A percentile compares a stretch with the other conserved stretches of the same genome.
Evolutionary conservation across 306 rosid species (phyloP).

Genomic region (Cicer bijugum): DNA sequence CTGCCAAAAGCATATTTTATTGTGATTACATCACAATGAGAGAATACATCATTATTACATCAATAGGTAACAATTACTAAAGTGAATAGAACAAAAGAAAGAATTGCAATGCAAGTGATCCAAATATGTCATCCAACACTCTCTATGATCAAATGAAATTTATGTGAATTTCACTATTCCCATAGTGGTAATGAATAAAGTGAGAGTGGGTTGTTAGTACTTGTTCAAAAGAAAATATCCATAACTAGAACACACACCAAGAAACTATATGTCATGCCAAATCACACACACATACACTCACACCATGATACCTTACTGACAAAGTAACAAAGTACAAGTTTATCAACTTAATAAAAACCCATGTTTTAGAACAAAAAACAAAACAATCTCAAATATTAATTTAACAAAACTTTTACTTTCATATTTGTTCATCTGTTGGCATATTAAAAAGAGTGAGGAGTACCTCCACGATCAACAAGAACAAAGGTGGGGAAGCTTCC

Average conservation of each 20-base stretch:
- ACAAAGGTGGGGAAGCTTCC: slow-evolving; percentile 77
- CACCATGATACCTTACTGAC: neutral
- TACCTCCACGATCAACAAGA: slow-evolving; percentile 94
- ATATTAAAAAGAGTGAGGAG: slow-evolving; percentile 13
- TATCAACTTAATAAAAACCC: neutral
- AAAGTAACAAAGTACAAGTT: slow-evolving; percentile 5
- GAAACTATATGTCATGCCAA: slow-evolving; percentile 17
- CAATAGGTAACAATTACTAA: neutral
- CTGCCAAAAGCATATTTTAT: slow-evolving; percentile 46
- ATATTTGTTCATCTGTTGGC: neutral
- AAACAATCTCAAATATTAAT: neutral
- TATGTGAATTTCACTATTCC: neutral
- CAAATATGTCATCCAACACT: neutral
- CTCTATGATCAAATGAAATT: neutral
- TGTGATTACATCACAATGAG: neutral
- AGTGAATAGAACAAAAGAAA: neutral
- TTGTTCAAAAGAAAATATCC: neutral
- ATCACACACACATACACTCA: neutral
- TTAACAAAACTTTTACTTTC: neutral
- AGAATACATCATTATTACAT: neutral
- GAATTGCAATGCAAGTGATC: neutral
- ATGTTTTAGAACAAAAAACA: neutral
- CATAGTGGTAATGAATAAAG: neutral
- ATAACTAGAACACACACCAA: slow-evolving; percentile 1
- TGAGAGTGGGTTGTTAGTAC: neutral